Conservation (phyloP, 352 stramenopile species). For the Phytophthora pistaciae region DNA sequence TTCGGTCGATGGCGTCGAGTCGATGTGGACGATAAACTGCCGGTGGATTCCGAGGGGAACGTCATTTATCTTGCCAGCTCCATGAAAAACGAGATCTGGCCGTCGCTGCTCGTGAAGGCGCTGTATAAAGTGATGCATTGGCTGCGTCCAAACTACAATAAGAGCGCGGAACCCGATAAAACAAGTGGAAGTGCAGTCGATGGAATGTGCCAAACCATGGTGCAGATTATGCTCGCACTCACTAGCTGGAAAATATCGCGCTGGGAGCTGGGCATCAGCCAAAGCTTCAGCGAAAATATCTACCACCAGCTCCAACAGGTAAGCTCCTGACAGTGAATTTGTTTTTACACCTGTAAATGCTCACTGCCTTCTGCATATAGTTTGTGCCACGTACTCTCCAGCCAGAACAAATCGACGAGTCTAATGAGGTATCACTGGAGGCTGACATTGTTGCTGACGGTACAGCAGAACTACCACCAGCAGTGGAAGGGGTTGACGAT, state of each 20-base stretch:
- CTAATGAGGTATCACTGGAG: conserved; percentile 12
- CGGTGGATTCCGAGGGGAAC: conserved; percentile 56
- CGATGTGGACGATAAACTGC: conserved; percentile 78
- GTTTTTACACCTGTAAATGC: neutral
- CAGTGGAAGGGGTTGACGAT: conserved; percentile 4
- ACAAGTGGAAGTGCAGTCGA: neutral
- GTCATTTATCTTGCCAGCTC: conserved; percentile 69
- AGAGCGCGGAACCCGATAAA: neutral
- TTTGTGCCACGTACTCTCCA: conserved; percentile 24
- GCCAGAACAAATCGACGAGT: conserved; percentile 24
- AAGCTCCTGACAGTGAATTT: neutral
- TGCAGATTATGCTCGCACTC: conserved; percentile 49
- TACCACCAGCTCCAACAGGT: conserved; percentile 54
- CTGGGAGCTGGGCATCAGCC: conserved; percentile 25
- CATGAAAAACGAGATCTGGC: conserved; percentile 74
- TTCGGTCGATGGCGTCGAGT: conserved; percentile 77
- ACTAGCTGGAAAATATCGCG: conserved; percentile 71
- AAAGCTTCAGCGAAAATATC: conserved; percentile 36
- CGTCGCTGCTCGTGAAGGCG: conserved; percentile 70
- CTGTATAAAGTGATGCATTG: conserved; percentile 77
- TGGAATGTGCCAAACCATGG: conserved; percentile 33
- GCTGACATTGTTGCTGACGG: conserved; percentile 11
- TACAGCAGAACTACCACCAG: conserved; percentile 5
- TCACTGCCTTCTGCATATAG: conserved; percentile 4
- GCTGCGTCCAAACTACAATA: conserved; percentile 32